phyloP scores from a whole-genome alignment of 495 filamentous ascomycete species.

The Penicillium flavigenum region DNA sequence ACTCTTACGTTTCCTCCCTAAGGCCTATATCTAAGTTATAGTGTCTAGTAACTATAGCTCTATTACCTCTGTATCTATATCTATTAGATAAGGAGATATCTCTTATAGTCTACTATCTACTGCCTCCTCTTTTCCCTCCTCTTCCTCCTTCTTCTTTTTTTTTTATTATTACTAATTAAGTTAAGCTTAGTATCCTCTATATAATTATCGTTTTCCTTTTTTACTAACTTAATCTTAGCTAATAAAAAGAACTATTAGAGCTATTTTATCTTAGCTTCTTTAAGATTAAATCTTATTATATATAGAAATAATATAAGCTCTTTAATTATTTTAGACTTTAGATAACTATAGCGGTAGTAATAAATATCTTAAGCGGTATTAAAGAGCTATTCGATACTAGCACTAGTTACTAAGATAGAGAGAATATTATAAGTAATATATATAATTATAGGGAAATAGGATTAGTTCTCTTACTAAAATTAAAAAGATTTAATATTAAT shows the following conservation, averaged over 20 bases:
- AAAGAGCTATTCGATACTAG: too few relatives aligned
- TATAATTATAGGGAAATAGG: not conserved
- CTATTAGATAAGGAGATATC: not conserved
- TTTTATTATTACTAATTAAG: conserved; percentile 7
- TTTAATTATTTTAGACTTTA: not conserved
- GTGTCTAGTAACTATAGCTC: not conserved
- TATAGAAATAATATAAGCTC: not conserved
- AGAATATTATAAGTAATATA: conserved; percentile 4
- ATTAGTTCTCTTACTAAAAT: conserved; percentile 4
- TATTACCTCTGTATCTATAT: conserved; percentile 3
- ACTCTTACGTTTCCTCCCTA: not conserved
- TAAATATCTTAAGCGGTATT: conserved; percentile 3
- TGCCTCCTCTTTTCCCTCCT: not conserved
- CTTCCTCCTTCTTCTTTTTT: too few relatives aligned
- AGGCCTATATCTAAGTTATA: not conserved
- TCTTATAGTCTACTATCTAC: not conserved
- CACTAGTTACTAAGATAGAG: not conserved
- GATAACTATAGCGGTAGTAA: not conserved
- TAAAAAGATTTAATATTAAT: not conserved
- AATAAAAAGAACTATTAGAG: not conserved
- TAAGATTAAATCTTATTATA: conserved; percentile 1
- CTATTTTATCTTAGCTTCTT: not conserved
- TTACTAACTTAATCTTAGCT: not conserved
- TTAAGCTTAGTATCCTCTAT: not conserved
- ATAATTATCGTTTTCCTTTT: not conserved